A percentile compares a stretch with the other conserved stretches of the same genome.
These are phyloP conservation scores for Wickerhamomyces kurtzmanii DNA, from an alignment of 805 yeast genomes.

Conservation along the genomic window DNA sequence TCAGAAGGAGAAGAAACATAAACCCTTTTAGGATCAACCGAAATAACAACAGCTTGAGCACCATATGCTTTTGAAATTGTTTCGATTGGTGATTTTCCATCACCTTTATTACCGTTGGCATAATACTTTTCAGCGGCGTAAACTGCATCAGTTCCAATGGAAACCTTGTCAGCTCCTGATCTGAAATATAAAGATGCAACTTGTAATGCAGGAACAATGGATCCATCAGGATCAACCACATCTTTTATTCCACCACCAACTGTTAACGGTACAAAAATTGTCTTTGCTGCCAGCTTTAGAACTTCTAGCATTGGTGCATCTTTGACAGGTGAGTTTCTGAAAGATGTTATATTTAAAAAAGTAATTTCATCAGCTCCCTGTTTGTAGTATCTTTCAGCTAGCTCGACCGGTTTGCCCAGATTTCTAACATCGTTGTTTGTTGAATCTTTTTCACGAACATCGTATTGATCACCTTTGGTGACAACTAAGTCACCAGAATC, in stretches of 20 bases:
- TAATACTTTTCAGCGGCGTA: constrained; percentile 79
- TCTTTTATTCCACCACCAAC: constrained; percentile 98
- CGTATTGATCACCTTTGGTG: constrained; percentile 97
- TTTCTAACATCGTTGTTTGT: constrained; percentile 67
- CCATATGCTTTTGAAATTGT: constrained; percentile 90
- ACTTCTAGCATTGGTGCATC: constrained; percentile 97
- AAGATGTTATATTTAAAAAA: constrained; percentile 89
- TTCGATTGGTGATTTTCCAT: constrained; percentile 85
- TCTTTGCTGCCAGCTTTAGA: constrained; percentile 68
- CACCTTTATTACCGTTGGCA: constrained; percentile 41
- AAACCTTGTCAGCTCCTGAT: constrained; percentile 97
- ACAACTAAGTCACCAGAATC: constrained; percentile 94
- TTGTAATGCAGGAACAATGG: constrained; percentile 69
- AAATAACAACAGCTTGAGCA: constrained; percentile 93
- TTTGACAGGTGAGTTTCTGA: constrained; percentile 83
- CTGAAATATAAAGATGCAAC: constrained; percentile 89
- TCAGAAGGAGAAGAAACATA: constrained; percentile 57
- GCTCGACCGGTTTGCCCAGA: constrained; percentile 91
- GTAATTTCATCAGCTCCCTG: constrained; percentile 99
- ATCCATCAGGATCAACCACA: constrained; percentile 77
- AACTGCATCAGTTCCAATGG: constrained; percentile 98
- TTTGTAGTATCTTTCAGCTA: constrained; percentile 80
- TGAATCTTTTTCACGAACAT: constrained; percentile 71
- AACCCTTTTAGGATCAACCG: constrained; percentile 93
- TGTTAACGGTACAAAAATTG: constrained; percentile 92